phyloP scores from a whole-genome alignment of 176 grass and related monocot genomes.

The Elaeis guineensis region DNA sequence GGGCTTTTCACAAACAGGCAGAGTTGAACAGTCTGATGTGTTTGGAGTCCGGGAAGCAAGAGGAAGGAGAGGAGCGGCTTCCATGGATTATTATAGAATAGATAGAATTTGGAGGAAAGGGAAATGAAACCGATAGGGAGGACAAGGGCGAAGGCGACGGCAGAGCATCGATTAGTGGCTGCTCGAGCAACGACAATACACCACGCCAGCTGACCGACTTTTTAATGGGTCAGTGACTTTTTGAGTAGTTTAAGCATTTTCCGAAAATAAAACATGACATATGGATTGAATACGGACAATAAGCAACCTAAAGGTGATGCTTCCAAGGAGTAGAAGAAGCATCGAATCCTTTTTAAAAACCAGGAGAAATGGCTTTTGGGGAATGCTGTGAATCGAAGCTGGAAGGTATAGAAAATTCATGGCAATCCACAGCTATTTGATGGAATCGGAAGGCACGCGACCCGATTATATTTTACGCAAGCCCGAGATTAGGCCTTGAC shows the following conservation, averaged over 20 bases:
- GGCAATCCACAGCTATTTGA: constrained; percentile 16
- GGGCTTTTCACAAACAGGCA: too few species aligned
- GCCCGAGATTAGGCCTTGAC: constrained; percentile 34
- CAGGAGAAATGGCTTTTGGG: constrained; percentile 24
- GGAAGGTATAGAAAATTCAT: constrained; percentile 23
- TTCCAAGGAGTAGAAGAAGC: constrained; percentile 73
- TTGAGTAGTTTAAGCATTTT: not conserved
- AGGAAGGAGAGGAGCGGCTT: too few species aligned
- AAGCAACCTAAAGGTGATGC: constrained; percentile 34
- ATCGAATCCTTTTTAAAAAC: constrained; percentile 58
- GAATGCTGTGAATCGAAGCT: constrained; percentile 39
- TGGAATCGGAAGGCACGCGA: constrained; percentile 28
- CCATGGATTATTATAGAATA: too few species aligned
- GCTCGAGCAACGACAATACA: too few species aligned
- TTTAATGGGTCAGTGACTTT: too few species aligned
- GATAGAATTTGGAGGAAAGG: too few species aligned
- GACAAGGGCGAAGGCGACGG: too few species aligned
- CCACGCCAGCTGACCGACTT: too few species aligned
- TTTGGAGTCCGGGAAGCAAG: too few species aligned
- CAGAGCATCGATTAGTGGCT: too few species aligned
- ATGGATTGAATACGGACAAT: constrained; percentile 31
- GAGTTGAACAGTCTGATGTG: too few species aligned
- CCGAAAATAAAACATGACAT: constrained; percentile 26
- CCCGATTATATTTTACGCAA: constrained; percentile 26
- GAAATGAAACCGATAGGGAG: too few species aligned